Conservation (phyloP, 371 early-diverging fungal species). For the Conidiobolus incongruus region DNA sequence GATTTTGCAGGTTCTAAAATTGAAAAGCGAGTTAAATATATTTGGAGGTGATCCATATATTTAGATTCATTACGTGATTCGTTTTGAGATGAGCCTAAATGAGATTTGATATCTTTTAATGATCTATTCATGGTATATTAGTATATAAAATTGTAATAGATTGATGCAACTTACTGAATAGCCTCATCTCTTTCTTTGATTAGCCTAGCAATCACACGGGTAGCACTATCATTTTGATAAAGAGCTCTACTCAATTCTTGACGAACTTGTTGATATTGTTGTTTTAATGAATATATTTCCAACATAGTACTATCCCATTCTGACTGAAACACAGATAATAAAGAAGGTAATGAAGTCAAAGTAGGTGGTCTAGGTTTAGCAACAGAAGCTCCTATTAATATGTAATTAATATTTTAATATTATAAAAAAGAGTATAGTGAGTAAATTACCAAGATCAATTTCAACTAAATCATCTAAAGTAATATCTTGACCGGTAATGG, state of each 20-base stretch:
- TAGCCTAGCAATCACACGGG: constrained; percentile 80
- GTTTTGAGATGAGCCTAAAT: neutral
- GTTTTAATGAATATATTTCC: constrained; percentile 73
- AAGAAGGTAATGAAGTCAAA: constrained; percentile 72
- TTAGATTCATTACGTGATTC: neutral
- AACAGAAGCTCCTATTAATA: constrained; percentile 24
- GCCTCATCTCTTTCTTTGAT: constrained; percentile 79
- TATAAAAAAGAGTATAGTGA: neutral
- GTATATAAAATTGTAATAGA: neutral
- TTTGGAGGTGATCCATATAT: neutral
- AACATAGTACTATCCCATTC: constrained; percentile 90
- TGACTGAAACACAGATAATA: constrained; percentile 72
- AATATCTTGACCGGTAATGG: constrained; percentile 51
- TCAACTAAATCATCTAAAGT: constrained; percentile 55
- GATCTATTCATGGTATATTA: neutral
- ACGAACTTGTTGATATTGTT: constrained; percentile 72
- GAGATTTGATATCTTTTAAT: neutral
- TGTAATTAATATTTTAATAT: neutral
- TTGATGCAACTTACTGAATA: constrained; percentile 27
- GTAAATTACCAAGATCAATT: constrained; percentile 30
- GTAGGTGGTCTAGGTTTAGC: constrained; percentile 78
- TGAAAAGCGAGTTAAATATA: neutral
- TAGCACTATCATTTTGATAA: constrained; percentile 88
- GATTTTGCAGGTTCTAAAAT: constrained; percentile 4
- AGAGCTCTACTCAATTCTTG: constrained; percentile 80